These are phyloP conservation scores for Jasminum sambac DNA, from an alignment of 257 asterid species.

Conservation along the genomic window DNA sequence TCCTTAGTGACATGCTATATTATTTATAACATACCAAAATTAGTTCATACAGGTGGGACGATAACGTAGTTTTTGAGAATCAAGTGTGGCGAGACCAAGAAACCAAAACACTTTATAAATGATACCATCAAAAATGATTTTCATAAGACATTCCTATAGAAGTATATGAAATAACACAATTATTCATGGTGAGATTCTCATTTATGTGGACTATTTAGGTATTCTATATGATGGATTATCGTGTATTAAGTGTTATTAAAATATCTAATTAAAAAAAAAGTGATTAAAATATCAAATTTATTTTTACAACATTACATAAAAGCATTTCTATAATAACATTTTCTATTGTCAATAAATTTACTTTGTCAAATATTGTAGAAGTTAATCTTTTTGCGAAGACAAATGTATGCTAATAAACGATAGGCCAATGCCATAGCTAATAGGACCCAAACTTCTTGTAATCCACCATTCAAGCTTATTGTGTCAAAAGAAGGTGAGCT, in stretches of 20 bases:
- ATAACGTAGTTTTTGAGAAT: constrained; percentile 96
- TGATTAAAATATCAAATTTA: neutral
- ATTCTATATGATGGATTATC: neutral
- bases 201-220: constrained; percentile 2
- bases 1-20: constrained; percentile 1
- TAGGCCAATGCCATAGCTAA: constrained; percentile 82
- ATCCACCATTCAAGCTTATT: constrained; percentile 63
- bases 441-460: constrained; percentile 77
- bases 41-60: constrained; percentile 75
- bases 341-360: neutral
- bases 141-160: constrained; percentile 74
- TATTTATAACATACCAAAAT: neutral
- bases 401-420: constrained; percentile 64
- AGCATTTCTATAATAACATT: neutral
- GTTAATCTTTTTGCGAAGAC: constrained; percentile 59
- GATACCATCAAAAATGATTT: constrained; percentile 93
- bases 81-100: constrained; percentile 82
- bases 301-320: no score
- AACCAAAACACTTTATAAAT: constrained; percentile 76
- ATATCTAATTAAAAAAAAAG: no score
- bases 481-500: constrained; percentile 92
- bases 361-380: constrained; percentile 41
- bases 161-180: constrained; percentile 56
- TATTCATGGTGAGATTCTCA: constrained; percentile 4
- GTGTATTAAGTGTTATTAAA: neutral